Evolutionary conservation across 768 basidiomycete genomes (phyloP).

Genomic region (Lyophyllum shimeji): DNA sequence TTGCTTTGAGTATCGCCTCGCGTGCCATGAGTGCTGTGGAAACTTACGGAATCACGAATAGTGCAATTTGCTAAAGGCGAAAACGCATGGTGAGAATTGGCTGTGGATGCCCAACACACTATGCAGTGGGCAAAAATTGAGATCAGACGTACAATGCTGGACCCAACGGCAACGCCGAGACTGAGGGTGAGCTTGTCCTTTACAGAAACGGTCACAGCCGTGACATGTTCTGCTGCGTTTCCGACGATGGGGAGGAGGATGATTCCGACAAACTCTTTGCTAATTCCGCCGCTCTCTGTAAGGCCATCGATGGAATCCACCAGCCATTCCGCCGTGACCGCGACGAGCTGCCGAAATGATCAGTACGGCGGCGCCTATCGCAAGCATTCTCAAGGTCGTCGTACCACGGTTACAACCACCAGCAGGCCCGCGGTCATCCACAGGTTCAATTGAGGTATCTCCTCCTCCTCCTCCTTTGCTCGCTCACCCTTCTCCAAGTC

Average conservation of each 20-base stretch:
- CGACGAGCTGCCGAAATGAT: constrained; percentile 45
- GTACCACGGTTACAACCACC: constrained; percentile 61
- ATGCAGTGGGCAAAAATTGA: constrained; percentile 5
- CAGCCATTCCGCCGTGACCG: constrained; percentile 66
- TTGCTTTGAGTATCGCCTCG: neutral
- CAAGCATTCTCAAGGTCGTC: constrained; percentile 19
- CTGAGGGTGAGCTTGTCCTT: constrained; percentile 90
- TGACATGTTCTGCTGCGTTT: constrained; percentile 90
- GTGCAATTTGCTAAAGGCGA: constrained; percentile 57
- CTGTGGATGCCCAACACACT: neutral
- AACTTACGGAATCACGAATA: constrained; percentile 46
- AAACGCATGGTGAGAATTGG: too few species aligned
- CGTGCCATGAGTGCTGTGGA: neutral
- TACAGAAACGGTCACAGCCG: constrained; percentile 88
- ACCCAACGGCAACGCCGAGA: constrained; percentile 85
- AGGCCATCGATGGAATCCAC: constrained; percentile 83
- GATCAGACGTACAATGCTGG: constrained; percentile 60
- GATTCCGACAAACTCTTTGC: constrained; percentile 82
- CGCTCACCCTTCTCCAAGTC: constrained; percentile 15
- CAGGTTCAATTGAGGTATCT: constrained; percentile 57
- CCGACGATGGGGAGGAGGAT: constrained; percentile 89
- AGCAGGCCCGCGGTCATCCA: constrained; percentile 54
- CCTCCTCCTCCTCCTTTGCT: constrained; percentile 41
- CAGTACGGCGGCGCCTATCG: neutral
- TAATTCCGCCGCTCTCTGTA: constrained; percentile 54